phyloP scores from a whole-genome alignment of 148 eudicot species.

The Tetragonia tetragonoides region DNA sequence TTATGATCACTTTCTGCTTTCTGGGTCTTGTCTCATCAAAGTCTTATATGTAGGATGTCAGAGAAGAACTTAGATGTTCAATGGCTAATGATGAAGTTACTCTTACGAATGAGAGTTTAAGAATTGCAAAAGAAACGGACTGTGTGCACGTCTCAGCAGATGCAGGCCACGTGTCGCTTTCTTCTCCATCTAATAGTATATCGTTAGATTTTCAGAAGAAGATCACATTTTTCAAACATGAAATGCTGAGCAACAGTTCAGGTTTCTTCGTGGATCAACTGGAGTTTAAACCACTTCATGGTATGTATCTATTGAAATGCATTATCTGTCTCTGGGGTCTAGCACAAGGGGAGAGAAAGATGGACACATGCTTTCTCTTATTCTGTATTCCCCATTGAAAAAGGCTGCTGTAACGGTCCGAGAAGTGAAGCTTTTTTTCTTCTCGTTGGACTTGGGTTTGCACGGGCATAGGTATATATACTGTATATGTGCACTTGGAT shows the following conservation, averaged over 20 bases:
- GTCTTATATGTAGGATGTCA: slow-evolving; percentile 54
- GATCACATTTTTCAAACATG: slow-evolving; percentile 61
- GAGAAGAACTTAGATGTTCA: slow-evolving; percentile 88
- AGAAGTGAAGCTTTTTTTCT: too few relatives aligned
- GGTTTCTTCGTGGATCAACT: slow-evolving; percentile 26
- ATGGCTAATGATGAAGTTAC: slow-evolving; percentile 90
- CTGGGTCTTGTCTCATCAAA: slow-evolving; percentile 30
- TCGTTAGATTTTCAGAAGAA: slow-evolving; percentile 79
- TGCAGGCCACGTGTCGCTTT: slow-evolving; percentile 28
- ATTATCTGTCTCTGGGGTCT: background rate
- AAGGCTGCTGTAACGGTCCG: too few relatives aligned
- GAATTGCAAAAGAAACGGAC: slow-evolving; percentile 30
- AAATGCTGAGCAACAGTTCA: slow-evolving; percentile 37
- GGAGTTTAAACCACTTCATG: slow-evolving; percentile 44
- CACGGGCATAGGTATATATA: too few relatives aligned
- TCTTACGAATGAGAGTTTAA: slow-evolving; percentile 74
- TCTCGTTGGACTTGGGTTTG: too few relatives aligned
- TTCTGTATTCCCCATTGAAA: too few relatives aligned
- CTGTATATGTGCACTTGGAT: too few relatives aligned
- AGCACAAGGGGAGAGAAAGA: too few relatives aligned
- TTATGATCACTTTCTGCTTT: slow-evolving; percentile 16
- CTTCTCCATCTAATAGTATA: slow-evolving; percentile 32
- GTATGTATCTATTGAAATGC: slow-evolving; percentile 31
- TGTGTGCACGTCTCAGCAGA: slow-evolving; percentile 19
- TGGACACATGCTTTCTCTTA: too few relatives aligned